Base-by-base conservation (phyloP, 192 early-diverging fungal species). In the Entrophospora sp. region DNA sequence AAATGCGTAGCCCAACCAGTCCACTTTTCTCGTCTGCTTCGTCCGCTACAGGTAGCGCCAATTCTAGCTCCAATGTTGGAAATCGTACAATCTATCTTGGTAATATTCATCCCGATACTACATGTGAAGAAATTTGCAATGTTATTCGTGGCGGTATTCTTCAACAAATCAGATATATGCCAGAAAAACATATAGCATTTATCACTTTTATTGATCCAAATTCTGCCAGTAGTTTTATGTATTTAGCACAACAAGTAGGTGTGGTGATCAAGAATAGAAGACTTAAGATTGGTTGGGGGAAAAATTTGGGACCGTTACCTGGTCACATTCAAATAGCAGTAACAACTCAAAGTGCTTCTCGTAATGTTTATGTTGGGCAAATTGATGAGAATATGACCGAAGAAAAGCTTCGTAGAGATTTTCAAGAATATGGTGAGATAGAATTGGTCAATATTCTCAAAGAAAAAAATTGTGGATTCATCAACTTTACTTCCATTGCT, bases 31-130 rank as follows among this genome's bases (percentile, higher is more conserved):
- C 52, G 27, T 62, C 55, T 18, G 57, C 64, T 34, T 61, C 64
- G 27, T 62, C 57, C 25, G 30, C 69, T 42, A 42, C 48, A 28
- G 32, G 60, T 64, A 68, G 66, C 25, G 16, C 64, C 18, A 34
- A 51, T 40, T 34, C 37, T 72, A 51, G 69, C 34, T 22, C 73
- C 48, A 31, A 66, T 67, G 52, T 69, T 4, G 79, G 75, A n/a
- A 89, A 89, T 66, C 80, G 92, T 13, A 91, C 90, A 3, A 78
- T 95, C n/a, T 95, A 92, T 69, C 73, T 95, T 9, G 91, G 91
- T 30, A 81, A 79, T 32, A 83, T 95, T 35, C 82, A 81, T 51
- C 85, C 84, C 3, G 92, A 95, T 48, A 83, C 86, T 13, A 86
- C 85, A 0, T 78, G 81, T 22, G 90, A 91, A 69, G 90, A 93